Evolutionary conservation across 106 monocot genomes (phyloP).

Genomic region (Allium fistulosum): DNA sequence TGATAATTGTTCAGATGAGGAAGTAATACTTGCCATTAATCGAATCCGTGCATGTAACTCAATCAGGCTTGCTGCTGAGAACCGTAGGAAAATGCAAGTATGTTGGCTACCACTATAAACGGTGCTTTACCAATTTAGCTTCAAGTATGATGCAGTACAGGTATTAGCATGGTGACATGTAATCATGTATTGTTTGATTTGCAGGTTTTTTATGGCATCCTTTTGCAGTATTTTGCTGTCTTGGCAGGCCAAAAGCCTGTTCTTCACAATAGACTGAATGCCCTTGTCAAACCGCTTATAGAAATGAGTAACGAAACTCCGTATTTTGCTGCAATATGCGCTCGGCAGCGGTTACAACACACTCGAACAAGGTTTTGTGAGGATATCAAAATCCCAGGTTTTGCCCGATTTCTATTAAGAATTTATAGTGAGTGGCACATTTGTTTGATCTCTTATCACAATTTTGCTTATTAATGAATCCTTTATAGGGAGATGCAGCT

Average conservation of each 20-base stretch:
- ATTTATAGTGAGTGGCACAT: not conserved
- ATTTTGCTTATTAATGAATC: not conserved
- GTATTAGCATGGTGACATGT: not conserved
- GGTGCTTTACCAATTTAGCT: not conserved
- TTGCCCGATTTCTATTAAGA: not conserved
- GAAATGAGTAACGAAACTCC: constrained; percentile 87
- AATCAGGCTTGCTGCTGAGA: constrained; percentile 61
- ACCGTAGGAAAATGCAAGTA: constrained; percentile 91
- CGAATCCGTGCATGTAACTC: constrained; percentile 85
- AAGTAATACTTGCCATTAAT: constrained; percentile 75
- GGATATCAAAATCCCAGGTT: constrained; percentile 74
- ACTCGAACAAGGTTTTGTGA: constrained; percentile 51
- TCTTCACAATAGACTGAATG: constrained; percentile 47
- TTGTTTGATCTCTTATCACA: not conserved
- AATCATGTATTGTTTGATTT: constrained; percentile 10
- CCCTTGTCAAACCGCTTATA: constrained; percentile 72
- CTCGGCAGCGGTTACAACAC: constrained; percentile 47
- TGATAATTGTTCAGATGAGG: constrained; percentile 49
- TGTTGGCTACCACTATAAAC: constrained; percentile 2
- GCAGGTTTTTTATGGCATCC: constrained; percentile 91
- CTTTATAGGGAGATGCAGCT: constrained; percentile 59
- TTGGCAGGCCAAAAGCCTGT: constrained; percentile 48
- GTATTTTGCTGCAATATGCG: constrained; percentile 90
- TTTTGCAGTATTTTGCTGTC: constrained; percentile 86
- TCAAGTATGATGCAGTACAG: not conserved